Conservation (phyloP, 352 stramenopile species). For the Globisporangium parvum region DNA sequence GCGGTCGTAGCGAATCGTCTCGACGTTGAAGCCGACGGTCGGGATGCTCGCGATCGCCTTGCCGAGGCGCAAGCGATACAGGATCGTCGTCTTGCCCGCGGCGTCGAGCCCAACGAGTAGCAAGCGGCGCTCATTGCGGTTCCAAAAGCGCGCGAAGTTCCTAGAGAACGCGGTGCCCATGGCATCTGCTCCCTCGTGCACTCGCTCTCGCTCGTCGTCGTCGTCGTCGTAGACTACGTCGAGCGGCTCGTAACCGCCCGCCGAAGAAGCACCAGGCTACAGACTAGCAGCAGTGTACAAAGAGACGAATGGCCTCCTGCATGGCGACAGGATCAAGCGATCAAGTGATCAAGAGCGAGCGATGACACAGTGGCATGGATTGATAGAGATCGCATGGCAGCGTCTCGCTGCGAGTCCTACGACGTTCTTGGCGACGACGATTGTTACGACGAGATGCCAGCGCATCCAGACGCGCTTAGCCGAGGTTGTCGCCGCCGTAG, state of each 20-base stretch:
- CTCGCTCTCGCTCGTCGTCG: neutral
- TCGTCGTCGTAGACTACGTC: too few relatives aligned
- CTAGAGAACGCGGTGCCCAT: constrained; percentile 74
- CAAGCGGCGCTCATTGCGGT: constrained; percentile 66
- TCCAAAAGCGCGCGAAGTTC: constrained; percentile 63
- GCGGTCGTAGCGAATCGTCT: constrained; percentile 64
- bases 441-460: too few relatives aligned
- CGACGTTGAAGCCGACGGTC: constrained; percentile 79
- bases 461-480: constrained; percentile 16
- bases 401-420: too few relatives aligned
- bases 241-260: too few relatives aligned
- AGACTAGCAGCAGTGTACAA: too few relatives aligned
- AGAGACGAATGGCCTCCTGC: too few relatives aligned
- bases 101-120: constrained; percentile 73
- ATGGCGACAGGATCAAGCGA: too few relatives aligned
- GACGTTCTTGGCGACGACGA: too few relatives aligned
- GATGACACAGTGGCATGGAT: too few relatives aligned
- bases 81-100: constrained; percentile 76
- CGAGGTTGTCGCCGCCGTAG: constrained; percentile 92
- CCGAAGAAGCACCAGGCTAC: too few relatives aligned
- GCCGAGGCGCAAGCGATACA: constrained; percentile 72
- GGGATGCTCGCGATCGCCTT: constrained; percentile 78
- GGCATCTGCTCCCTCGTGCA: constrained; percentile 17
- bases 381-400: too few relatives aligned
- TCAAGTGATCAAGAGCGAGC: too few relatives aligned